phyloP scores from a whole-genome alignment of 768 basidiomycete species.

The Tricholoma sp. region DNA sequence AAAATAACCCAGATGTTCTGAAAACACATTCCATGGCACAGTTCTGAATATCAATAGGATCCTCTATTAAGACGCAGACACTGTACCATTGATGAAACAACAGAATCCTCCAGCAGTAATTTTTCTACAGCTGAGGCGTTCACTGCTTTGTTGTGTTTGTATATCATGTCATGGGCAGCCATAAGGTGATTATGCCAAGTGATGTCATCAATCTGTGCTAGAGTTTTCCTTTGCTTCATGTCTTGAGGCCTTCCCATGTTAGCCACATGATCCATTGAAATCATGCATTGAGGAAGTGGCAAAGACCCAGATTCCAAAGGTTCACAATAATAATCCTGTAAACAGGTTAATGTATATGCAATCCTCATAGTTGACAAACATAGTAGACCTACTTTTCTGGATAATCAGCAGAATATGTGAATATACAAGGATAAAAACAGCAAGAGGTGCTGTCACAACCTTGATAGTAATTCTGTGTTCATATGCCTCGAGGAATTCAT shows the following conservation, averaged over 20 bases:
- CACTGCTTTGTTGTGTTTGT: no score
- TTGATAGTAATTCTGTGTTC: constrained; percentile 14
- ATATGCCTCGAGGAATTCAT: constrained; percentile 2
- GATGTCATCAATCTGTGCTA: not conserved
- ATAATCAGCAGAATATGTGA: constrained; percentile 25
- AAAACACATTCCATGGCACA: no score
- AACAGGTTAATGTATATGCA: not conserved
- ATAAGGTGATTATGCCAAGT: no score
- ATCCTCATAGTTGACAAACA: not conserved
- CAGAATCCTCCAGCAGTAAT: no score
- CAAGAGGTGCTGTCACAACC: constrained; percentile 10
- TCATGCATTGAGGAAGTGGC: constrained; percentile 12
- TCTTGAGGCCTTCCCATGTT: constrained; percentile 1
- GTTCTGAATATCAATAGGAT: no score
- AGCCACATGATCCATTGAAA: constrained; percentile 2
- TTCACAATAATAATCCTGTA: constrained; percentile 14
- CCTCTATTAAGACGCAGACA: no score
- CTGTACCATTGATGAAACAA: no score
- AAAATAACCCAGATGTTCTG: no score
- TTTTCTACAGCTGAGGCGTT: no score
- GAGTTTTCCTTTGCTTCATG: not conserved
- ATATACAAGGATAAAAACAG: not conserved
- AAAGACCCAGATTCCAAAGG: constrained; percentile 7
- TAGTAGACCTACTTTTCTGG: constrained; percentile 19
- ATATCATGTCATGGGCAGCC: no score